Evolutionary conservation across 2,329 filamentous ascomycete species (phyloP), one percentile per base, ranked within the genome.

Genomic region (Clarireedia monteithiana): DNA sequence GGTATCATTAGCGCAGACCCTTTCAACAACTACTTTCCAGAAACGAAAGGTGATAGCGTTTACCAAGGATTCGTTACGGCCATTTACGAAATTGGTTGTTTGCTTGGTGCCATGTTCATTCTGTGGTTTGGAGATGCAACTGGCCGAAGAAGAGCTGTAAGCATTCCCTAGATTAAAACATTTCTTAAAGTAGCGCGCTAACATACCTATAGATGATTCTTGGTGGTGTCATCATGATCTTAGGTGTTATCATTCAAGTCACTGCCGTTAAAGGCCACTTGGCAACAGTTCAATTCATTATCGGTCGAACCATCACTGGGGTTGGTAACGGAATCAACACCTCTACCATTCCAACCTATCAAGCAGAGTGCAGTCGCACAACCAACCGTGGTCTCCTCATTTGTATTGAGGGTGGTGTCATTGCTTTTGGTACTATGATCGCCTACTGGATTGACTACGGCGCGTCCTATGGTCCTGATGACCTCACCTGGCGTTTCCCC

Each of bases 371-470:
- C 52, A 62, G 59, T 57, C 63, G 65, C 2, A 62, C 75, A 1
- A 67, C 71, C 26, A 74, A 75, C 46, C 73, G 78, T 34, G 79
- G 78, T 34, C 70, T 71, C 50, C 68, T 73, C 24, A 75, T 81
- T 42, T 77, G 77, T 20, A 75, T 78, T 2, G 80, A 83, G 63
- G 80, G 80, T 42, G 78, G 79, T 5, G 58, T 82, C n/a, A 82
- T 83, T 61, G 80, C 79, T 0, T 74, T 75, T 39, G 74, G 74
- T 4, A 76, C 95, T 68, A 85, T 97, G 59, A 90, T 90, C 53
- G 96, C 92, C 63, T 92, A 97, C 38, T 99, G 94, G 94, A 91
- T 97, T 40, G 94, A 97, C 71, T 97, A 97, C 73, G 91, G 94
- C 66, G 96, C 91, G 72, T 91, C 88, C 51, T 96, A 81, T 69